Evolutionary conservation across 2,329 filamentous ascomycete genomes (phyloP).

Genomic region (Neonectria ditissima): DNA sequence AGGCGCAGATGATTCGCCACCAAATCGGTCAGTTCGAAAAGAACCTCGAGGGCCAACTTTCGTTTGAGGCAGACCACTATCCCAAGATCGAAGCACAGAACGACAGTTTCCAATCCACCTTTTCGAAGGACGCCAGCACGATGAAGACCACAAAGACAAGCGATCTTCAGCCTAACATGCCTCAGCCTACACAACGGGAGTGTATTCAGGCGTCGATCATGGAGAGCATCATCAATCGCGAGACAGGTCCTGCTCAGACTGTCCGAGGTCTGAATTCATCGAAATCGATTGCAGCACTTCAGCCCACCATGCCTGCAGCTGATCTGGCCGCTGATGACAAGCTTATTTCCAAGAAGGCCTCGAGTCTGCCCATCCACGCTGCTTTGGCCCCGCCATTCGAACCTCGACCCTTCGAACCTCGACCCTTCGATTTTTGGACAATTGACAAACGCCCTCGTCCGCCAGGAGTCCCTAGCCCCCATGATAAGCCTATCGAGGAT

Average conservation of each 20-base stretch:
- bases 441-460: too few relatives aligned
- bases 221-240: slow-evolving; percentile 25
- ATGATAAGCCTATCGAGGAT: neutral
- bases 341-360: slow-evolving; percentile 49
- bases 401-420: too few relatives aligned
- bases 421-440: too few relatives aligned
- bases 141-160: slow-evolving; percentile 9
- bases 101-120: slow-evolving; percentile 30
- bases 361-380: slow-evolving; percentile 57
- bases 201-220: slow-evolving; percentile 8
- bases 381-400: slow-evolving; percentile 64
- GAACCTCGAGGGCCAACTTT: slow-evolving; percentile 57
- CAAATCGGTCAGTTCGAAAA: slow-evolving; percentile 64
- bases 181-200: slow-evolving; percentile 2
- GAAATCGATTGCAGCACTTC: slow-evolving; percentile 43
- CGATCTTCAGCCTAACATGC: slow-evolving; percentile 18
- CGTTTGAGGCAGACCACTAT: slow-evolving; percentile 59
- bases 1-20: slow-evolving; percentile 55
- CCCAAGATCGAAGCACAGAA: slow-evolving; percentile 49
- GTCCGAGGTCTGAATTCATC: slow-evolving; percentile 44
- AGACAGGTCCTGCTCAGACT: slow-evolving; percentile 33
- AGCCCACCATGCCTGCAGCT: slow-evolving; percentile 34
- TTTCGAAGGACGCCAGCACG: slow-evolving; percentile 9
- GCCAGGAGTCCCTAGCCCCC: slow-evolving; percentile 11
- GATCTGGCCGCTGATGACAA: slow-evolving; percentile 38